Conservation (phyloP, 768 basidiomycete species). For the Mycena haematopus region DNA sequence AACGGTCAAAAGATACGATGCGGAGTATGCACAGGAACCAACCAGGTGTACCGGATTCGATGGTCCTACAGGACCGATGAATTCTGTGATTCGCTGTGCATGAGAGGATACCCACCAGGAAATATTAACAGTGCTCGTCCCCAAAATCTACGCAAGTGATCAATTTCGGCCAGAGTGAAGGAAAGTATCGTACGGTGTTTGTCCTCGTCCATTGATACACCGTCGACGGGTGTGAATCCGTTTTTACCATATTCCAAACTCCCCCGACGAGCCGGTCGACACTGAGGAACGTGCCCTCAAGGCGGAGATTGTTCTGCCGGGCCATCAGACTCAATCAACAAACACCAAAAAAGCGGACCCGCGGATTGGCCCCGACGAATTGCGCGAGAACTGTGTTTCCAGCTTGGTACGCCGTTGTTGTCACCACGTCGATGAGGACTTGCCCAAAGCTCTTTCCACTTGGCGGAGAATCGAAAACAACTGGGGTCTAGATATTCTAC, state of each 20-base stretch:
- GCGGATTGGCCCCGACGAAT: background rate
- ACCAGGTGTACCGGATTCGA: background rate
- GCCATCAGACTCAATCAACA: background rate
- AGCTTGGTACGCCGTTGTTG: conserved; percentile 51
- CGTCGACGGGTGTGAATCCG: conserved; percentile 83
- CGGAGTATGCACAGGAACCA: background rate
- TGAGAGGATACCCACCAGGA: background rate
- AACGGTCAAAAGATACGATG: background rate
- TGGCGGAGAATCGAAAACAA: conserved; percentile 65
- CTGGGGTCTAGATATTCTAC: conserved; percentile 44
- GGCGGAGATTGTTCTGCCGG: conserved; percentile 74
- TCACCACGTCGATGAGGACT: conserved; percentile 58
- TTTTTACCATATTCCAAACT: conserved; percentile 63
- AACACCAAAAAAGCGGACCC: background rate
- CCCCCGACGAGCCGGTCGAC: conserved; percentile 60
- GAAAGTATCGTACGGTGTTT: too few species aligned
- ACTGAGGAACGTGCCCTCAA: conserved; percentile 75
- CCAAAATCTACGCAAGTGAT: too few species aligned
- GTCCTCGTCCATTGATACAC: background rate
- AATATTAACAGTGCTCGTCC: background rate
- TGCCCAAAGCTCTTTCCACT: conserved; percentile 66
- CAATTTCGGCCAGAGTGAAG: too few species aligned
- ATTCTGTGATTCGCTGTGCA: background rate
- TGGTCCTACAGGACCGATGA: background rate
- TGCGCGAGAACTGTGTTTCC: conserved; percentile 42